Percentiles rank a stretch among this genome's conserved stretches.
Conservation (phyloP, 345 rosid species). For the Adansonia digitata region DNA sequence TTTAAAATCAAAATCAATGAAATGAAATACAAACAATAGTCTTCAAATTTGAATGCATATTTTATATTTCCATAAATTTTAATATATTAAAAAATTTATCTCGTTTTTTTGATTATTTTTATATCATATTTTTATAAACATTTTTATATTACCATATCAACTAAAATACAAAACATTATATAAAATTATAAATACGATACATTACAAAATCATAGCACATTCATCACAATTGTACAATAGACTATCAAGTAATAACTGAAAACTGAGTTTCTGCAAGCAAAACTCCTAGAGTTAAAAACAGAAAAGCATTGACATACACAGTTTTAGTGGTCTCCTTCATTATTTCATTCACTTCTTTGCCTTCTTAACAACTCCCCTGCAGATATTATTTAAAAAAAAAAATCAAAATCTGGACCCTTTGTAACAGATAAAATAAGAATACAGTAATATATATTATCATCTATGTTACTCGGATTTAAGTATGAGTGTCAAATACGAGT, state of each 20-base stretch:
- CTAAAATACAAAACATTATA: no score
- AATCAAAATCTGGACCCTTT: neutral
- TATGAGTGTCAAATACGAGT: no score
- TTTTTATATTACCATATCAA: no score
- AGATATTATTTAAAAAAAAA: neutral
- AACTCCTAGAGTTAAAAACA: constrained; percentile 22
- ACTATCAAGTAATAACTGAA: neutral
- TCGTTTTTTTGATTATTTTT: no score
- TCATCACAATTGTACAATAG: neutral
- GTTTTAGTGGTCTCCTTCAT: constrained; percentile 9
- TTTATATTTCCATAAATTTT: no score
- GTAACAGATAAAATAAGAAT: neutral
- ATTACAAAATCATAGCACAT: neutral
- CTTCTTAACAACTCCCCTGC: constrained; percentile 38
- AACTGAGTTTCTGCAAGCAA: constrained; percentile 4
- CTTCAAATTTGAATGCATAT: no score
- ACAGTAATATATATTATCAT: neutral
- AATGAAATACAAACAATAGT: no score
- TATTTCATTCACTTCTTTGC: constrained; percentile 31
- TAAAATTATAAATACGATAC: no score
- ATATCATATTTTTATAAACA: no score
- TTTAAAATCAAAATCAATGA: no score
- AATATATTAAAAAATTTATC: no score
- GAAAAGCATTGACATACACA: constrained; percentile 9
- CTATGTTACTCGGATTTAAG: no score